phyloP scores from a whole-genome alignment of 2,329 filamentous ascomycete species.

The Hypoxylon rubiginosum region DNA sequence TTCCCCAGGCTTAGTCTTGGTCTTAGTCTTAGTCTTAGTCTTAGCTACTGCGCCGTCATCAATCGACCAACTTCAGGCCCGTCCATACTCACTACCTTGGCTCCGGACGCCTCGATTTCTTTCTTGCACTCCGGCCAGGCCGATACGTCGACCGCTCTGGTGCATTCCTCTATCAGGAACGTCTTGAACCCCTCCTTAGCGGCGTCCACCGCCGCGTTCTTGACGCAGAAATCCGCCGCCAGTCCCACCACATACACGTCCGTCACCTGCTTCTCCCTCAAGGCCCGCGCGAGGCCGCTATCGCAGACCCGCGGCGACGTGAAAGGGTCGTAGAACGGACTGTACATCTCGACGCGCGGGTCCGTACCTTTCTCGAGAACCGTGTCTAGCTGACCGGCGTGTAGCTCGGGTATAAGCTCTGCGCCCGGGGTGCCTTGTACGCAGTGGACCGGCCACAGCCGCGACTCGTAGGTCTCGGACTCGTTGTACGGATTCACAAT shows the following conservation, averaged over 20 bases:
- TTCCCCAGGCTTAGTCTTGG: too few species aligned
- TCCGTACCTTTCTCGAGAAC: slow-evolving; percentile 85
- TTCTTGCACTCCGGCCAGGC: slow-evolving; percentile 68
- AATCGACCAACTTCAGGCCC: slow-evolving; percentile 67
- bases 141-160: slow-evolving; percentile 75
- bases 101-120: slow-evolving; percentile 70
- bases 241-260: slow-evolving; percentile 89
- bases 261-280: slow-evolving; percentile 73
- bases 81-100: slow-evolving; percentile 71
- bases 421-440: slow-evolving; percentile 81
- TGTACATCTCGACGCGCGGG: slow-evolving; percentile 89
- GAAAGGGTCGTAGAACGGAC: slow-evolving; percentile 88
- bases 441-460: slow-evolving; percentile 93
- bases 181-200: slow-evolving; percentile 80
- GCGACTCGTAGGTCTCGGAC: slow-evolving; percentile 72
- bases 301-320: slow-evolving; percentile 69
- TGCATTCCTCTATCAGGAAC: slow-evolving; percentile 83
- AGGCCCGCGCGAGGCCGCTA: slow-evolving; percentile 70
- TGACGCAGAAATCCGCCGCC: slow-evolving; percentile 92
- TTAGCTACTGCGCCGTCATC: slow-evolving; percentile 53
- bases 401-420: slow-evolving; percentile 79
- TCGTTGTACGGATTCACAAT: slow-evolving; percentile 77
- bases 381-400: slow-evolving; percentile 69
- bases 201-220: slow-evolving; percentile 83
- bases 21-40: slow-evolving; percentile 5